Percentiles rank a stretch among this genome's conserved stretches.
Evolutionary conservation across 371 early-diverging fungal genomes (phyloP).

Genomic region (Basidiobolus heterosporus): DNA sequence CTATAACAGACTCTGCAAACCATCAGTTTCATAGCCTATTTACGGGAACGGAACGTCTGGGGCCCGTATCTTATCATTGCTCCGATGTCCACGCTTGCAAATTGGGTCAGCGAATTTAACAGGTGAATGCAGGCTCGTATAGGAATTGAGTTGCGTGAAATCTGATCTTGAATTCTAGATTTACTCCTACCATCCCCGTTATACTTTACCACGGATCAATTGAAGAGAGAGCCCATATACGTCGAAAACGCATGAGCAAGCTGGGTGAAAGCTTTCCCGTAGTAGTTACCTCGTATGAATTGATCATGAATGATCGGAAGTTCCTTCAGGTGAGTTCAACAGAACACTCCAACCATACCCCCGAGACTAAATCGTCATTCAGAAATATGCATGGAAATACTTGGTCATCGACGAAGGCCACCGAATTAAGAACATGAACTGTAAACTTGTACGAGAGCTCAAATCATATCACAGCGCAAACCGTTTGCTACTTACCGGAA

Average conservation of each 20-base stretch:
- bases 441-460: slow-evolving; percentile 71
- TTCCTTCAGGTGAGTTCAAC: slow-evolving; percentile 25
- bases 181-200: slow-evolving; percentile 74
- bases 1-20: slow-evolving; percentile 79
- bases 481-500: slow-evolving; percentile 78
- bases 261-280: slow-evolving; percentile 47
- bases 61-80: slow-evolving; percentile 93
- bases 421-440: slow-evolving; percentile 84
- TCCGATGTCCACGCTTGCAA: slow-evolving; percentile 89
- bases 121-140: too few species aligned
- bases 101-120: slow-evolving; percentile 94
- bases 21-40: slow-evolving; percentile 76
- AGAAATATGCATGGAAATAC: slow-evolving; percentile 64
- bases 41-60: slow-evolving; percentile 65
- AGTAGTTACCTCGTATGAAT: slow-evolving; percentile 84
- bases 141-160: too few species aligned
- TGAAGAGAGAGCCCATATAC: slow-evolving; percentile 56
- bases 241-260: slow-evolving; percentile 48
- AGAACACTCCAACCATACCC: neutral
- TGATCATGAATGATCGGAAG: slow-evolving; percentile 69
- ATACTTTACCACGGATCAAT: slow-evolving; percentile 80
- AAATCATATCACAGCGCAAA: slow-evolving; percentile 69
- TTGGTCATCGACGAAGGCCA: slow-evolving; percentile 93
- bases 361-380: neutral
- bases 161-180: slow-evolving; percentile 28